Evolutionary conservation across 2,329 filamentous ascomycete species (phyloP).

Genomic region (Penicillium sp.): DNA sequence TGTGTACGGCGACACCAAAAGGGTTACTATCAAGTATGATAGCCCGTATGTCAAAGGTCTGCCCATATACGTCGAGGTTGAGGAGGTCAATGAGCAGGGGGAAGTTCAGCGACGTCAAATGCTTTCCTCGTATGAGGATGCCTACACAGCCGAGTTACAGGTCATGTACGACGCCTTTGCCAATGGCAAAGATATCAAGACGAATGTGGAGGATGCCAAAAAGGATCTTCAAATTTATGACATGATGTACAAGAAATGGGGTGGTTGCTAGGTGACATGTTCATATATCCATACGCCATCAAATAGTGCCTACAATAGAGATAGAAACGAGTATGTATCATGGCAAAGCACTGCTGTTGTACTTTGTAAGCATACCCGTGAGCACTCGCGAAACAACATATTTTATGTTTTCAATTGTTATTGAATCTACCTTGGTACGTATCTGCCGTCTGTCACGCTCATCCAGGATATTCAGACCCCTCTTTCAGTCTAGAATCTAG

Average conservation of each 20-base stretch:
- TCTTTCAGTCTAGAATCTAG: too few species aligned
- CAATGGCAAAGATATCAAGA: conserved; percentile 45
- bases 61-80: conserved; percentile 20
- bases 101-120: conserved; percentile 41
- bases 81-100: conserved; percentile 22
- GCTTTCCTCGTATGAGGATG: conserved; percentile 53
- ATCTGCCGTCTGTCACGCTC: too few species aligned
- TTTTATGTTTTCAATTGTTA: too few species aligned
- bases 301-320: too few species aligned
- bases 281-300: too few species aligned
- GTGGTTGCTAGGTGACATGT: background rate
- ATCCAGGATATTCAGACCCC: too few species aligned
- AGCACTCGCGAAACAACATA: too few species aligned
- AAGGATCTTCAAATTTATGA: conserved; percentile 44
- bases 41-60: conserved; percentile 23
- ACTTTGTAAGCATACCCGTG: too few species aligned
- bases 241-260: conserved; percentile 33
- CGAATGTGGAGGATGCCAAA: conserved; percentile 45
- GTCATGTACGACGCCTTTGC: conserved; percentile 42
- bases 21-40: conserved; percentile 22
- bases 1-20: conserved; percentile 20
- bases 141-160: conserved; percentile 48
- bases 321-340: too few species aligned
- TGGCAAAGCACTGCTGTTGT: too few species aligned
- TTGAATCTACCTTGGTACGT: too few species aligned